These are phyloP conservation scores for Phialemonium atrogriseum DNA, from an alignment of 2,329 filamentous ascomycete species.

Conservation along the genomic window DNA sequence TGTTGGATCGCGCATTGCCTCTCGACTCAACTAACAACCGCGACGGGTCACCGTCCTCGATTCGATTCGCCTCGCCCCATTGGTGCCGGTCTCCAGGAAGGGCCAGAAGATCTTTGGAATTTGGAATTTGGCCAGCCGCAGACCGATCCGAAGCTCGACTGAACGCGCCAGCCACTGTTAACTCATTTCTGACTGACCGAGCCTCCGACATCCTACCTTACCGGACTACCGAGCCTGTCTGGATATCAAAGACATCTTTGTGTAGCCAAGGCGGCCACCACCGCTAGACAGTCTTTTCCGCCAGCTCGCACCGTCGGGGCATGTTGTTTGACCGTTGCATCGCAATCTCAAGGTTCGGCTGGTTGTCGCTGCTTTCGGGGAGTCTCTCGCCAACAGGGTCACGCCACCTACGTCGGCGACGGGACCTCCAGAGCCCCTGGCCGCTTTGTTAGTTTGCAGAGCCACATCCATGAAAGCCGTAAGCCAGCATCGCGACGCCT, in stretches of 20 bases:
- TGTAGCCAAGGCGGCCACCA: too few relatives aligned
- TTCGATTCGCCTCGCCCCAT: too few relatives aligned
- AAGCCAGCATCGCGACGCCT: slow-evolving; percentile 34
- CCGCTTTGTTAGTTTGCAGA: slow-evolving; percentile 12
- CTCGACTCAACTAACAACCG: slow-evolving; percentile 11
- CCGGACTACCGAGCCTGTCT: too few relatives aligned
- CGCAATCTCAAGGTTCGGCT: slow-evolving; percentile 12
- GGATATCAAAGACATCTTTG: too few relatives aligned
- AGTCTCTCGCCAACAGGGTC: slow-evolving; percentile 8
- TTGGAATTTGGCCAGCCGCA: too few relatives aligned
- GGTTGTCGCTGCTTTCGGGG: slow-evolving; percentile 11
- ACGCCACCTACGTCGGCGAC: slow-evolving; percentile 9
- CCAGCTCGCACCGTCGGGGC: slow-evolving; percentile 10
- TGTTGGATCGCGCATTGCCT: slow-evolving; percentile 24
- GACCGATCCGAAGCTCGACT: too few relatives aligned
- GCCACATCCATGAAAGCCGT: slow-evolving; percentile 46
- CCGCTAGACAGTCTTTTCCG: neutral
- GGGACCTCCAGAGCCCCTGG: slow-evolving; percentile 19
- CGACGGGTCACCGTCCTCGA: too few relatives aligned
- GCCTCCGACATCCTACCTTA: too few relatives aligned
- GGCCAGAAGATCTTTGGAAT: too few relatives aligned
- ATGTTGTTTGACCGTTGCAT: slow-evolving; percentile 13
- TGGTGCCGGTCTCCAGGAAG: too few relatives aligned
- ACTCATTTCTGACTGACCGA: too few relatives aligned
- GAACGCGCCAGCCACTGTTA: too few relatives aligned